Conservation (phyloP, 768 basidiomycete species). For the Rhizopogon sp. region DNA sequence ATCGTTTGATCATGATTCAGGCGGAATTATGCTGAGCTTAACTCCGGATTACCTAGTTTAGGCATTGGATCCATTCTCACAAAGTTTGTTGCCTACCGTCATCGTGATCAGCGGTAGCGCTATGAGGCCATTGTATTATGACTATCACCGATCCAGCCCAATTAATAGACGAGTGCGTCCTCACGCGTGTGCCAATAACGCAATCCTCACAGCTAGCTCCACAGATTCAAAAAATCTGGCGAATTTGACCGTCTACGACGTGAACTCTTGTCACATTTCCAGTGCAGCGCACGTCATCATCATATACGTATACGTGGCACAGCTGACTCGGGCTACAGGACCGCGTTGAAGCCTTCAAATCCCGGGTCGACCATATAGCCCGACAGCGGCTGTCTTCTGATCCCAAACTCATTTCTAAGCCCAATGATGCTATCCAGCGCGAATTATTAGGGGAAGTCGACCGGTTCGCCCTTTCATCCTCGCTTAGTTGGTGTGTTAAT, state of each 20-base stretch:
- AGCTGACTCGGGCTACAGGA: constrained; percentile 33
- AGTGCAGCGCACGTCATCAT: constrained; percentile 46
- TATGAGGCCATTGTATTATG: constrained; percentile 24
- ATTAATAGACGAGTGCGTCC: constrained; percentile 58
- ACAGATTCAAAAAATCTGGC: constrained; percentile 74
- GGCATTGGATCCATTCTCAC: neutral
- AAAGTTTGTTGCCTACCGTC: neutral
- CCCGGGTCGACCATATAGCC: constrained; percentile 58
- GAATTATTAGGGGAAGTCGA: constrained; percentile 73
- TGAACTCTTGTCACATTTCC: constrained; percentile 59
- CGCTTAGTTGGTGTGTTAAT: neutral
- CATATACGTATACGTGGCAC: neutral
- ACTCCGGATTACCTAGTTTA: neutral
- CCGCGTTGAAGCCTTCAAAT: constrained; percentile 46
- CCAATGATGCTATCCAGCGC: constrained; percentile 47
- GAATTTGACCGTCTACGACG: constrained; percentile 71
- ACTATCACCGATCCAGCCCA: constrained; percentile 52
- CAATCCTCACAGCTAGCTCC: neutral
- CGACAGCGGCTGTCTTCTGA: constrained; percentile 51
- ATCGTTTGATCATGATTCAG: neutral
- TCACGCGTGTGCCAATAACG: neutral
- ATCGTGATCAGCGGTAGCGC: neutral
- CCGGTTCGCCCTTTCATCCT: constrained; percentile 38
- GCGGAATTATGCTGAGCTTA: too few relatives aligned
- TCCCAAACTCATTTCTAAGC: constrained; percentile 44